Evolutionary conservation across 164 flowering plant species (phyloP).

Genomic region (Berberis thunbergii): DNA sequence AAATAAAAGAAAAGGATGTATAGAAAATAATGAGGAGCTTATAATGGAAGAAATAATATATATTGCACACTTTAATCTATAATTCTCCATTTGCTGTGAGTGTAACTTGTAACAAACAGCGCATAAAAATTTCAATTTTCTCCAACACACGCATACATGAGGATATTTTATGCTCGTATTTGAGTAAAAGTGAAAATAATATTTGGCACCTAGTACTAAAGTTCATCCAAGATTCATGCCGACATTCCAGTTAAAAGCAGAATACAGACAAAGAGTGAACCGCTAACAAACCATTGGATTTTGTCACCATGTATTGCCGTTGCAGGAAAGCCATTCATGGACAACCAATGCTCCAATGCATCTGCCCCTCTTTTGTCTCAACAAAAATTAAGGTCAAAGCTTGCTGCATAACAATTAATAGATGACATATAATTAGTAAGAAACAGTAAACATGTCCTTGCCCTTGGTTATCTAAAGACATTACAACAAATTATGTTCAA

Average conservation of each 20-base stretch:
- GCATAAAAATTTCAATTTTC: no score
- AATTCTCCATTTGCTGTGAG: no score
- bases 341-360: constrained; percentile 50
- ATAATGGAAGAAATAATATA: background rate
- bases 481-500: no score
- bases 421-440: background rate
- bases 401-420: constrained; percentile 30
- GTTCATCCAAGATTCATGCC: no score
- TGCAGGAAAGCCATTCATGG: constrained; percentile 48
- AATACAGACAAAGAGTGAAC: no score
- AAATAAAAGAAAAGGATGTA: background rate
- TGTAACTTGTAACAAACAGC: no score
- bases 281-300: background rate
- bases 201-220: background rate
- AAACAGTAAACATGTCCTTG: background rate
- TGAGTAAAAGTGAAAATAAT: background rate
- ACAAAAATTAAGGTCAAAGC: constrained; percentile 52
- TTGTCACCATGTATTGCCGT: constrained; percentile 57
- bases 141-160: no score
- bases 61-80: no score
- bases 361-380: constrained; percentile 60
- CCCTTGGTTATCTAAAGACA: no score
- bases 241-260: no score
- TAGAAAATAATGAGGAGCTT: background rate
- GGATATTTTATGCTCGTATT: background rate